Evolutionary conservation across 1,139 yeast genomes (phyloP).

Genomic region (Meyerozyma carpophila): DNA sequence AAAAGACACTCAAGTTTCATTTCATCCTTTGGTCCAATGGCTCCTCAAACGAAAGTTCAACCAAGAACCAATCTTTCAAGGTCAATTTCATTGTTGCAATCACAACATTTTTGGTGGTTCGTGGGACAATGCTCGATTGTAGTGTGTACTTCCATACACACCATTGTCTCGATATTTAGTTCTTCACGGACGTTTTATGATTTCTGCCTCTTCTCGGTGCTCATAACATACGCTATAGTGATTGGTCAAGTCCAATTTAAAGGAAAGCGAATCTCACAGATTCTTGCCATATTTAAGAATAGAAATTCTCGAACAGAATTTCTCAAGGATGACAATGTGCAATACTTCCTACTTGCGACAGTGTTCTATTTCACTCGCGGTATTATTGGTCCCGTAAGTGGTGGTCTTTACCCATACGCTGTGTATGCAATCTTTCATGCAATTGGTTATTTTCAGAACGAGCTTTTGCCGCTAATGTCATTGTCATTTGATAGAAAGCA

Average conservation of each 20-base stretch:
- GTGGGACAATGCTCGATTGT: background rate
- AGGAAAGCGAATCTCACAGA: constrained; percentile 15
- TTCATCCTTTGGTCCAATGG: background rate
- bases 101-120: background rate
- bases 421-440: constrained; percentile 10
- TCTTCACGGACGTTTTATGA: constrained; percentile 26
- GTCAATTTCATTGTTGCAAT: constrained; percentile 1
- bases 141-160: constrained; percentile 8
- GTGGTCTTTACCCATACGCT: constrained; percentile 7
- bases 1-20: too few relatives aligned
- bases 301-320: constrained; percentile 10
- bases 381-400: constrained; percentile 16
- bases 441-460: constrained; percentile 8
- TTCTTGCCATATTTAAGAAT: constrained; percentile 13
- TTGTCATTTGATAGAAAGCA: background rate
- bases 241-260: constrained; percentile 41
- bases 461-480: background rate
- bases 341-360: constrained; percentile 41
- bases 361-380: constrained; percentile 28
- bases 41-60: background rate
- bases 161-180: constrained; percentile 29
- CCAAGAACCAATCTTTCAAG: background rate
- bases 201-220: constrained; percentile 34
- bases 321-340: constrained; percentile 46
- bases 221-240: constrained; percentile 44